phyloP scores from a whole-genome alignment of 2,329 filamentous ascomycete genomes.

The Davidsoniella eucalypti region DNA sequence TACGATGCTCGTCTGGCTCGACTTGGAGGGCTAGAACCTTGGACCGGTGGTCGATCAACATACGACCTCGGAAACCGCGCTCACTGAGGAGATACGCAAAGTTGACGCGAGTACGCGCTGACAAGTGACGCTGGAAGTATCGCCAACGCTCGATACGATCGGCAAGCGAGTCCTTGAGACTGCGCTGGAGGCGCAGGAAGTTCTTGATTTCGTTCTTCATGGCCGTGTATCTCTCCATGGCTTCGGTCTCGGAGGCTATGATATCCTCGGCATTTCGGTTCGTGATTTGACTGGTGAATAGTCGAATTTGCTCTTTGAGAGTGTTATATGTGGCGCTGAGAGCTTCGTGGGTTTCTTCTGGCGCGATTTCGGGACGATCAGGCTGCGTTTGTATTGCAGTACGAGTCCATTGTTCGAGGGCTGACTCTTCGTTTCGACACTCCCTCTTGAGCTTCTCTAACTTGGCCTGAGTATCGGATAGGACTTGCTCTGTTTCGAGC shows the following conservation, averaged over 20 bases:
- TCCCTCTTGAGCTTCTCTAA: background rate
- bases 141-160: constrained; percentile 62
- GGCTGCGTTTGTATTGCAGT: constrained; percentile 25
- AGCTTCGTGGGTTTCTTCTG: constrained; percentile 44
- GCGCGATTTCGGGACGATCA: constrained; percentile 14
- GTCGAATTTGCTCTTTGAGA: constrained; percentile 20
- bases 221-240: constrained; percentile 24
- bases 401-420: background rate
- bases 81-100: constrained; percentile 84
- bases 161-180: constrained; percentile 42
- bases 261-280: too few species aligned
- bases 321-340: constrained; percentile 37
- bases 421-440: constrained; percentile 20
- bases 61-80: constrained; percentile 68
- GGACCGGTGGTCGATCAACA: constrained; percentile 61
- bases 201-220: constrained; percentile 25
- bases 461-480: constrained; percentile 18
- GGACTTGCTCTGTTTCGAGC: constrained; percentile 28
- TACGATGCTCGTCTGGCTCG: constrained; percentile 52
- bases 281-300: too few species aligned
- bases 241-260: constrained; percentile 19
- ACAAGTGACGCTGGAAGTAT: constrained; percentile 69
- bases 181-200: constrained; percentile 26
- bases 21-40: constrained; percentile 64
- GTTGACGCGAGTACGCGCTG: constrained; percentile 65